A percentile compares a stretch with the other conserved stretches of the same genome.
These are phyloP conservation scores for Protomyces arabidopsidicola DNA, from an alignment of 1,139 yeast species.

Conservation along the genomic window DNA sequence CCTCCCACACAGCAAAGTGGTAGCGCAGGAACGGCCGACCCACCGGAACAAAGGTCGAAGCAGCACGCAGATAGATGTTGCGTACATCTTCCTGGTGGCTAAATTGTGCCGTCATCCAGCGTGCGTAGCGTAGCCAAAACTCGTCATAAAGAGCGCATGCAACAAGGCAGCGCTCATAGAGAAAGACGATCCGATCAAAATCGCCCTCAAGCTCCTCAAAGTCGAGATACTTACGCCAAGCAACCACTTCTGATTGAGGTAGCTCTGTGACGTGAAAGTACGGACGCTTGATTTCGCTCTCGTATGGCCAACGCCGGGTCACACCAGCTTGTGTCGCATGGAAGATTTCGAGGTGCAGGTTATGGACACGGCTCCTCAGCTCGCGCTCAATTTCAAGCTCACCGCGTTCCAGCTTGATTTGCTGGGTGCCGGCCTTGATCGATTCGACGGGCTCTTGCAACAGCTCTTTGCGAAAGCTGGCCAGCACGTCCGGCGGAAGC, in stretches of 20 bases:
- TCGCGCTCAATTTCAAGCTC: constrained; percentile 37
- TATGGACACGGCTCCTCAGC: constrained; percentile 36
- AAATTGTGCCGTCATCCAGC: constrained; percentile 41
- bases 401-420: constrained; percentile 32
- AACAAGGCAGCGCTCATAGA: constrained; percentile 53
- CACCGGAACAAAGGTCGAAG: constrained; percentile 38
- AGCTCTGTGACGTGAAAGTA: constrained; percentile 48
- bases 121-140: constrained; percentile 60
- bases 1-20: constrained; percentile 42
- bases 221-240: constrained; percentile 60
- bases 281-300: constrained; percentile 52
- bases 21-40: constrained; percentile 39
- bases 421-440: constrained; percentile 34
- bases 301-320: constrained; percentile 60
- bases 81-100: constrained; percentile 35
- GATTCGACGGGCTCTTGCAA: constrained; percentile 30
- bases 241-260: constrained; percentile 48
- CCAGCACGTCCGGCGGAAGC: constrained; percentile 35
- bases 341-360: constrained; percentile 47
- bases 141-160: constrained; percentile 47
- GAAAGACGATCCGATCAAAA: constrained; percentile 41
- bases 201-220: constrained; percentile 47
- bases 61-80: constrained; percentile 39
- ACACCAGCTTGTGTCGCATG: constrained; percentile 59
- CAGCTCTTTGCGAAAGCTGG: constrained; percentile 37